Base-by-base conservation (phyloP, 495 filamentous ascomycete species). In the Podospora pseudopauciseta region DNA sequence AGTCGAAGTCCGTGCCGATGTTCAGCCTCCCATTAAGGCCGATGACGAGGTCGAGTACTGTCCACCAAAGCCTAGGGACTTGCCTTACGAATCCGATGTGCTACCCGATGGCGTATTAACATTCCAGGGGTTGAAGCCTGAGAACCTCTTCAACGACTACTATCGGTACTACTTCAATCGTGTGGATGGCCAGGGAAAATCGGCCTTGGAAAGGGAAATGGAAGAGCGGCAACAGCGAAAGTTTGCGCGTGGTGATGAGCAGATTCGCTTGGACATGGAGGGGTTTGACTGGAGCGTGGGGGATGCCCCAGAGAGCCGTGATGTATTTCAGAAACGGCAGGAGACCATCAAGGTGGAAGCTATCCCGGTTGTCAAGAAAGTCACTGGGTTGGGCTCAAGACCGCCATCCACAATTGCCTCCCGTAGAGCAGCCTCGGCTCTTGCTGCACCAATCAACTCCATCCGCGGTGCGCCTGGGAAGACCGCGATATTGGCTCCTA, bases 41-140 rank as follows among this genome's bases (percentile, higher is more conserved):
- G 82, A 88, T 27, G 90, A 93, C 69, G 89, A 92, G 67, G 82
- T 89, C 44, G 80, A 85, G 69, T 80, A 80, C 65, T 75, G 73
- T 26, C 82, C 83, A 68, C 86, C 81, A 68, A 71, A 72, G 65
- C 74, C 74, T 27, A 78, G 78, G 84, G 91, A 90, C 61, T 82
- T 90, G 5, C 90, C 89, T 0, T 94, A 96, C 74, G 73, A 90
- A 65, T 91, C 91, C 23, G 91, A 96, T 64, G 88, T 93, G 63
- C 86, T 92, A 64, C 87, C 86, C 16, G 86, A 89, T 59, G 80
- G 85, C 79, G 74, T 69, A 6, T 70, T 84, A 18, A 83, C 76
- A 77, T 87, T 78, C 67, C 77, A 81, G 58, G 76, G 76, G 2
- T 60, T 87, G 26, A 83, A 85, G 67, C 77, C 74, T 0, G 81